Percentiles rank a stretch among this genome's conserved stretches.
phyloP scores from a whole-genome alignment of 495 filamentous ascomycete genomes.

The Talaromyces liani region DNA sequence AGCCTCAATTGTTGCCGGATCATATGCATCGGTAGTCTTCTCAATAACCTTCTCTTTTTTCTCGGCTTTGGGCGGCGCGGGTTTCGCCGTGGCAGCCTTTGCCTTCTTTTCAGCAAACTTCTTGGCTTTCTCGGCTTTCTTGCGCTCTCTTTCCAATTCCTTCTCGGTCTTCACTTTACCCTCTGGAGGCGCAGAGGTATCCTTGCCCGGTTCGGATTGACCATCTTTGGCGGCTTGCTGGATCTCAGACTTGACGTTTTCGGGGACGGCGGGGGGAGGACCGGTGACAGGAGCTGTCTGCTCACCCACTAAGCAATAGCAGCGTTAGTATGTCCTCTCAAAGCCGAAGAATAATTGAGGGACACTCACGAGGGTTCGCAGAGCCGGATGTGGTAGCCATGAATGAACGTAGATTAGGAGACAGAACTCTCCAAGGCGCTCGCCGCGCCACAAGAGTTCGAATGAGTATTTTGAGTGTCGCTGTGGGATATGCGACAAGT shows the following conservation, averaged over 20 bases:
- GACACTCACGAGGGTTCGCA: constrained; percentile 44
- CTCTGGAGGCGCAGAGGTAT: constrained; percentile 29
- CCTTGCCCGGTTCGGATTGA: constrained; percentile 35
- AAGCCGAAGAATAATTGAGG: neutral
- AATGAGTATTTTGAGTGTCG: constrained; percentile 42
- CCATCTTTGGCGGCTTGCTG: constrained; percentile 32
- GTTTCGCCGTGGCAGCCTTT: constrained; percentile 33
- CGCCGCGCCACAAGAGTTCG: constrained; percentile 40
- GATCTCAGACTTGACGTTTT: constrained; percentile 39
- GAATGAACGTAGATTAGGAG: constrained; percentile 36
- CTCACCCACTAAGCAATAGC: constrained; percentile 38
- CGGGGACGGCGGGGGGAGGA: constrained; percentile 38
- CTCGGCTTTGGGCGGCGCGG: constrained; percentile 40
- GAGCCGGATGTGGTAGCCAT: constrained; percentile 55
- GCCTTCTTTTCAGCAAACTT: constrained; percentile 55
- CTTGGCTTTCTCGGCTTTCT: constrained; percentile 52
- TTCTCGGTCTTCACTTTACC: constrained; percentile 55
- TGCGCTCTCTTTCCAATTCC: constrained; percentile 53
- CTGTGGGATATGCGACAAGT: constrained; percentile 3
- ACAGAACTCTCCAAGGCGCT: constrained; percentile 41
- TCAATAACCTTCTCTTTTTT: constrained; percentile 47
- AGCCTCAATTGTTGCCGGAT: constrained; percentile 47
- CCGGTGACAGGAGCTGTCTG: constrained; percentile 42
- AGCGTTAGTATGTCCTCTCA: constrained; percentile 6
- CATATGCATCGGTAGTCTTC: constrained; percentile 40